phyloP scores from a whole-genome alignment of 441 rosid genomes.

The Erysimum pusillum region DNA sequence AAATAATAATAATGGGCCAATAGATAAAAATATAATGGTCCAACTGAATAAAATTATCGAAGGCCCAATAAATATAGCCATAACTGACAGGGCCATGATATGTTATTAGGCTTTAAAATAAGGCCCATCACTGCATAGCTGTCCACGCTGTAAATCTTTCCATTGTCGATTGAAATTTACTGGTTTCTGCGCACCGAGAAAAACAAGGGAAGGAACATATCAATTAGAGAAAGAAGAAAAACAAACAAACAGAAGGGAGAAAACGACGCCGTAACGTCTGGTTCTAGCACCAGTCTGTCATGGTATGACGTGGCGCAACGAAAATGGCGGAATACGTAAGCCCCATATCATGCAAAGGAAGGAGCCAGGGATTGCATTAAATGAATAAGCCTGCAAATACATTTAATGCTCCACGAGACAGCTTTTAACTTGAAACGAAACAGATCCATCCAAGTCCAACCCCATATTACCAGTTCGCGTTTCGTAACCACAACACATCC shows the following conservation, averaged over 20 bases:
- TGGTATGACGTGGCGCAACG: slow-evolving; percentile 38
- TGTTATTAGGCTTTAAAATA: background rate
- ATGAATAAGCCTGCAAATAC: slow-evolving; percentile 44
- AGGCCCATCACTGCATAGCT: background rate
- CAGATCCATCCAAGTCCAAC: slow-evolving; percentile 43
- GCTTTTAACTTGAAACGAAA: slow-evolving; percentile 31
- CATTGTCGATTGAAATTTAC: background rate
- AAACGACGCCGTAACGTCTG: slow-evolving; percentile 41
- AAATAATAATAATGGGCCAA: background rate
- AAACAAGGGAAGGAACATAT: too few relatives aligned
- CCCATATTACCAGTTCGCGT: slow-evolving; percentile 26
- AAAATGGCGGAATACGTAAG: slow-evolving; percentile 40
- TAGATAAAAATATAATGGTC: background rate
- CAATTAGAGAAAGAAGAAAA: background rate
- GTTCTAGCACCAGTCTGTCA: slow-evolving; percentile 34
- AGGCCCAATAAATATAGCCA: slow-evolving; percentile 1
- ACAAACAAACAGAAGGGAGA: slow-evolving; percentile 2
- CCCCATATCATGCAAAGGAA: slow-evolving; percentile 44
- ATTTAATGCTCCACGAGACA: slow-evolving; percentile 49
- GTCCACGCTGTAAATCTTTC: background rate
- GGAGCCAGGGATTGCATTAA: slow-evolving; percentile 41
- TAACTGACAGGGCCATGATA: background rate
- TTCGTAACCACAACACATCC: slow-evolving; percentile 32
- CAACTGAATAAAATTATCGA: background rate
- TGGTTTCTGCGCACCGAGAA: too few relatives aligned